Percentiles rank a stretch among this genome's conserved stretches.
phyloP scores from a whole-genome alignment of 352 stramenopile genomes.

The Phytophthora tentaculata region DNA sequence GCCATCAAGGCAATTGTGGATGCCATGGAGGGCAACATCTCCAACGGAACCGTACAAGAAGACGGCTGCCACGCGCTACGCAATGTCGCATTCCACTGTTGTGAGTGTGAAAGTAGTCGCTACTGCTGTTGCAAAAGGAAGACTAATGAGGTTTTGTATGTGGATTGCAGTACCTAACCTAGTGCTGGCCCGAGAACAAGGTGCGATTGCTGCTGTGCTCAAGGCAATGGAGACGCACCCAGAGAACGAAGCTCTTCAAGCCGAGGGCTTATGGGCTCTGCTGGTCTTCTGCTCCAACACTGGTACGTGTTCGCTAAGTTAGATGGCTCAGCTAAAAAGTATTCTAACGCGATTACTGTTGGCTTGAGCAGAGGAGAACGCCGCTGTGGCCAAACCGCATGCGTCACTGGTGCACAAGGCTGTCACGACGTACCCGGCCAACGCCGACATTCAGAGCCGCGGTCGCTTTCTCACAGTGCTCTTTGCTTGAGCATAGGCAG shows the following conservation, averaged over 20 bases:
- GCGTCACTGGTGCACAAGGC: slow-evolving; percentile 53
- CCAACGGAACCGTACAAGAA: slow-evolving; percentile 68
- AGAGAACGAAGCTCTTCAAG: slow-evolving; percentile 71
- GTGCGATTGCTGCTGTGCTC: slow-evolving; percentile 64
- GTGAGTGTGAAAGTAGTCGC: slow-evolving; percentile 23
- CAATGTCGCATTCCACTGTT: slow-evolving; percentile 77
- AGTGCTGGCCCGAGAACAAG: slow-evolving; percentile 62
- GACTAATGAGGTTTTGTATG: neutral
- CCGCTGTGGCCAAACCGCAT: slow-evolving; percentile 52
- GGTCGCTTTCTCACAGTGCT: slow-evolving; percentile 67
- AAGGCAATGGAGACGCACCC: slow-evolving; percentile 69
- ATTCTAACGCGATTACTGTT: slow-evolving; percentile 1
- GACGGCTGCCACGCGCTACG: slow-evolving; percentile 79
- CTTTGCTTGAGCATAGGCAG: slow-evolving; percentile 33
- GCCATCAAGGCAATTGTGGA: slow-evolving; percentile 66
- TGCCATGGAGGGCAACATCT: slow-evolving; percentile 70
- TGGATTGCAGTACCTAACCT: slow-evolving; percentile 58
- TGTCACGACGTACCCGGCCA: slow-evolving; percentile 48
- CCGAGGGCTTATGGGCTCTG: slow-evolving; percentile 75
- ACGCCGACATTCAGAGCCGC: slow-evolving; percentile 73
- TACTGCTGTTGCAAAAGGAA: neutral
- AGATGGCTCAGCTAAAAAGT: neutral
- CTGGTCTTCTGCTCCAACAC: slow-evolving; percentile 86
- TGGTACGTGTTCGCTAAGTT: slow-evolving; percentile 32
- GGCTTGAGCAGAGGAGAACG: slow-evolving; percentile 60